phyloP scores from a whole-genome alignment of 148 eudicot genomes.

The Mesembryanthemum crystallinum region DNA sequence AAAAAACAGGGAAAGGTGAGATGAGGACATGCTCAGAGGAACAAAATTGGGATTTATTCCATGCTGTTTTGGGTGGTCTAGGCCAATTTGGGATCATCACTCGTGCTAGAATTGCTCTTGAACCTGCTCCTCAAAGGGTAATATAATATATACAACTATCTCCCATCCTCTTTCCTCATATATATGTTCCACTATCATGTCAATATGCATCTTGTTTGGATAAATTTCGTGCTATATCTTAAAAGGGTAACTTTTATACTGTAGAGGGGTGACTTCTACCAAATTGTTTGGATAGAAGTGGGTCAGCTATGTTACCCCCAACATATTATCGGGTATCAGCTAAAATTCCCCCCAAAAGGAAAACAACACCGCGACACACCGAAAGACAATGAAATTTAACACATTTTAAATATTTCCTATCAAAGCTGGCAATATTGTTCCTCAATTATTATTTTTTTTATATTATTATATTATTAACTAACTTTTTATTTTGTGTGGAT shows the following conservation, averaged over 20 bases:
- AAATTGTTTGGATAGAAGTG: too few relatives aligned
- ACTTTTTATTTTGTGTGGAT: neutral
- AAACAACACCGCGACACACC: conserved; percentile 28
- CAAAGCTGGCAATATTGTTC: conserved; percentile 3
- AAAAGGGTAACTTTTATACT: too few relatives aligned
- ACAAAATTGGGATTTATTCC: conserved; percentile 56
- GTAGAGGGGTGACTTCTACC: too few relatives aligned
- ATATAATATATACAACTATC: too few relatives aligned
- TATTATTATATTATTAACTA: neutral
- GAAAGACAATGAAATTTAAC: conserved; percentile 9
- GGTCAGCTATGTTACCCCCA: too few relatives aligned
- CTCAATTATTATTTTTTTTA: neutral
- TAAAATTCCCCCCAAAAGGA: conserved; percentile 29
- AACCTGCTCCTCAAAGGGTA: conserved; percentile 86
- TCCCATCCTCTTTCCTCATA: neutral
- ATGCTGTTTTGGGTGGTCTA: conserved; percentile 81
- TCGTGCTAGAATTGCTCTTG: conserved; percentile 86
- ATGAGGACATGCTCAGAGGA: conserved; percentile 59
- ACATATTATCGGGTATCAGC: too few relatives aligned
- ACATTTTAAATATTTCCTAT: conserved; percentile 11
- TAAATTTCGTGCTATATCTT: too few relatives aligned
- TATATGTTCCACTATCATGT: neutral
- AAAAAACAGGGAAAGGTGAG: conserved; percentile 69
- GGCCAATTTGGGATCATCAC: conserved; percentile 96
- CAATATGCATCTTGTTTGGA: too few relatives aligned